phyloP scores from a whole-genome alignment of 108 stramenopile species.

The Skeletonema tropicum region DNA sequence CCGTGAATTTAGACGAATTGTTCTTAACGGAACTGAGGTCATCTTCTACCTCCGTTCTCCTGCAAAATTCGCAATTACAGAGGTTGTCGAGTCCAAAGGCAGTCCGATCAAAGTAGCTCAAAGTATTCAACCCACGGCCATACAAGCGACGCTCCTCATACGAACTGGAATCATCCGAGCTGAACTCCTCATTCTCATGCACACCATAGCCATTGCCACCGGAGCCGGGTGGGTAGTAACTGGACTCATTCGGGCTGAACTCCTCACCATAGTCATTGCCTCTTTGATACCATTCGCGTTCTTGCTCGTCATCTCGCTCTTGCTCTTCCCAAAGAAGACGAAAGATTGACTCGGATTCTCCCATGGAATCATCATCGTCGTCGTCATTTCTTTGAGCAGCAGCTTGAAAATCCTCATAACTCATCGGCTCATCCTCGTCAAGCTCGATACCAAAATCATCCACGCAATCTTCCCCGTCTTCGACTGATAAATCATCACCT shows the following conservation, averaged over 20 bases:
- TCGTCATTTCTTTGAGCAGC: neutral
- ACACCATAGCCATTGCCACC: no score
- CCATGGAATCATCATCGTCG: neutral
- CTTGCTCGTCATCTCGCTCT: neutral
- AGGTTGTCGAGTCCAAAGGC: neutral
- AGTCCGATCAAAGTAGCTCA: neutral
- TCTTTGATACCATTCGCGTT: neutral
- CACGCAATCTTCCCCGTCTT: conserved; percentile 1
- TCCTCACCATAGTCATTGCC: no score
- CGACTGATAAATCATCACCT: neutral
- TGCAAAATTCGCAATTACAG: neutral
- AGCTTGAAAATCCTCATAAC: neutral
- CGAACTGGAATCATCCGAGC: no score
- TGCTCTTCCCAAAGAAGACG: neutral
- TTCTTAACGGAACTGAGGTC: neutral
- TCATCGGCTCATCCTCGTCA: neutral
- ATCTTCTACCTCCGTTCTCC: neutral
- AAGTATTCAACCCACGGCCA: neutral
- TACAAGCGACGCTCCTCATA: no score
- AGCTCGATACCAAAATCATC: neutral
- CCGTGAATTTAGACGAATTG: neutral
- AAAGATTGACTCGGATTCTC: neutral
- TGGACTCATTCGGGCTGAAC: no score
- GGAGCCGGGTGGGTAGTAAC: no score
- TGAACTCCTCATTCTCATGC: no score